Evolutionary conservation across 495 filamentous ascomycete species (phyloP), one percentile per base, ranked within the genome.

Genomic region (Friedmanniomyces simplex): DNA sequence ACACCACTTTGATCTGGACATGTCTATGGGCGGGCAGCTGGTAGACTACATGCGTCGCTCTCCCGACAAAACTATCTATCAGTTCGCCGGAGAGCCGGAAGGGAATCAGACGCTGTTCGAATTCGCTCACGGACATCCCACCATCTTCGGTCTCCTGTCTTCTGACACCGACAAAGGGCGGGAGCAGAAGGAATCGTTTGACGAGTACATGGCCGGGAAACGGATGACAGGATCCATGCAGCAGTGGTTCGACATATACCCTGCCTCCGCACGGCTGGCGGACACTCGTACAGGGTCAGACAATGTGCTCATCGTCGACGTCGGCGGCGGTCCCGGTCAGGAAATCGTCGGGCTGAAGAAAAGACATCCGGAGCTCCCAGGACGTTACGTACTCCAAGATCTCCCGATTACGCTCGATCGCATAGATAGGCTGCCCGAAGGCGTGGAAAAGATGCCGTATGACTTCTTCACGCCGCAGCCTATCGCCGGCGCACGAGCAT

Each of bases 391-490:
- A 21, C 39, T 56, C 2, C 58, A 61, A 30, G 58, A 55, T 24
- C 45, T 57, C 7, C 52, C 52, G 2, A 26, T 30, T n/a, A 56
- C 52, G 16, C 25, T 56, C 13, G 36, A 54, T 18, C 28, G 37
- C 1, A 41, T 34, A 16, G n/a, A 10, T 16, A 30, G 28, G 1
- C 14, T 21, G 25, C 43, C 45, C 0, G 50, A 55, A 20, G 58
- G 58, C 20, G 41, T 61, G 5, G 58, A 61, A 36, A 39, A 26
- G 34, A 47, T 61, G 32, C 10, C 42, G 11, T 43, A 62, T 52
- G 59, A 62, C 25, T 53, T 62, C 55, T 62, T 62, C 24, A 48
- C 22, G 11, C 54, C 54, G 28, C 59, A 62, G 49, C 59, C 59
- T 22, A 21, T 62, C 26, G 25, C 10, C 11, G 47, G 42, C 16